phyloP scores from a whole-genome alignment of 805 yeast species.

The Henningerozyma blattae region DNA sequence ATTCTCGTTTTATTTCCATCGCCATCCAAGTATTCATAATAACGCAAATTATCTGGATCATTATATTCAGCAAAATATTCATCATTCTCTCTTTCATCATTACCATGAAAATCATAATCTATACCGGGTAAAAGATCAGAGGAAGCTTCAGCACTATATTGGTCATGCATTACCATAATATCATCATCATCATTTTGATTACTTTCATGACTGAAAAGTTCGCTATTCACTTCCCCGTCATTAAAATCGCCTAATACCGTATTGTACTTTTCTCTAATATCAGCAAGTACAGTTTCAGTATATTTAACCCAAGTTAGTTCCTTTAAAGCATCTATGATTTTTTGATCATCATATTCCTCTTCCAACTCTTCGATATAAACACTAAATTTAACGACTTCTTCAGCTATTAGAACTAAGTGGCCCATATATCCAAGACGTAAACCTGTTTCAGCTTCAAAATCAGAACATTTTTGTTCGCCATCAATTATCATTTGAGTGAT shows the following conservation, averaged over 20 bases:
- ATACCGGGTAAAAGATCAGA: neutral
- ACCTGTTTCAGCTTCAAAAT: slow-evolving; percentile 46
- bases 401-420: slow-evolving; percentile 84
- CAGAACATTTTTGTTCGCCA: slow-evolving; percentile 49
- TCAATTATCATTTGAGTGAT: slow-evolving; percentile 53
- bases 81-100: slow-evolving; percentile 44
- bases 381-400: slow-evolving; percentile 85
- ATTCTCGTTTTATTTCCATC: slow-evolving; percentile 24
- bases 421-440: slow-evolving; percentile 94
- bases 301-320: slow-evolving; percentile 58
- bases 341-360: slow-evolving; percentile 16
- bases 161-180: slow-evolving; percentile 4
- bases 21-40: slow-evolving; percentile 23
- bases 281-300: slow-evolving; percentile 71
- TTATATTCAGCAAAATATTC: slow-evolving; percentile 27
- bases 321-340: slow-evolving; percentile 15
- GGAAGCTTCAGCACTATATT: neutral
- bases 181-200: slow-evolving; percentile 10
- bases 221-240: slow-evolving; percentile 65
- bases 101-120: slow-evolving; percentile 6
- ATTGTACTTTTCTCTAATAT: slow-evolving; percentile 87
- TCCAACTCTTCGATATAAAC: slow-evolving; percentile 30
- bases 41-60: slow-evolving; percentile 21
- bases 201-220: slow-evolving; percentile 25
- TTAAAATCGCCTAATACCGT: slow-evolving; percentile 70